phyloP scores from a whole-genome alignment of 805 yeast genomes.

The Metschnikowia continentalis region DNA sequence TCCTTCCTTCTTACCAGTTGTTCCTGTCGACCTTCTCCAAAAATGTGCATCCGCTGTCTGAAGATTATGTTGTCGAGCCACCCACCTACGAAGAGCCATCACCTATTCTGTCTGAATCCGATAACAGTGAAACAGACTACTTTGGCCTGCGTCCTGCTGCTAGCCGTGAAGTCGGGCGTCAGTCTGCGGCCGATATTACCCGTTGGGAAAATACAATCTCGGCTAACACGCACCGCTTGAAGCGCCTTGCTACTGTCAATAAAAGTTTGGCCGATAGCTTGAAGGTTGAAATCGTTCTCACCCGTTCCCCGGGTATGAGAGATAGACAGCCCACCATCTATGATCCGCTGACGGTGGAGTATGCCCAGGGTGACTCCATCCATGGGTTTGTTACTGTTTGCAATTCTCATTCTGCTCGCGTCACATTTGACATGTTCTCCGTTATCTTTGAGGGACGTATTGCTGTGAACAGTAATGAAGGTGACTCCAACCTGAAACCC shows the following conservation, averaged over 20 bases:
- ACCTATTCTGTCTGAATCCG: constrained; percentile 5
- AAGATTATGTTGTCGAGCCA: constrained; percentile 26
- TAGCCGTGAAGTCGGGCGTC: neutral
- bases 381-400: constrained; percentile 23
- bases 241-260: constrained; percentile 17
- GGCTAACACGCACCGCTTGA: constrained; percentile 25
- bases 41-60: constrained; percentile 28
- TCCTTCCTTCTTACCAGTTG: constrained; percentile 30
- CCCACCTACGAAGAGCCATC: constrained; percentile 34
- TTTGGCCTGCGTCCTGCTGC: constrained; percentile 3
- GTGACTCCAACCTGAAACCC: constrained; percentile 18
- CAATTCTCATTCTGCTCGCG: constrained; percentile 17
- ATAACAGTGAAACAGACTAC: constrained; percentile 5
- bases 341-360: constrained; percentile 23
- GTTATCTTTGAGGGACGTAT: constrained; percentile 28
- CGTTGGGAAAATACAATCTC: constrained; percentile 34
- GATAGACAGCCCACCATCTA: constrained; percentile 18
- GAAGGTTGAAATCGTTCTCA: constrained; percentile 18
- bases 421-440: constrained; percentile 26
- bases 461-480: constrained; percentile 19
- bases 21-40: constrained; percentile 35
- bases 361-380: constrained; percentile 25
- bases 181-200: neutral
- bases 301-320: constrained; percentile 15
- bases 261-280: constrained; percentile 17